These are phyloP conservation scores for Zanthoxylum bungeanum DNA, from an alignment of 345 rosid species.

Conservation along the genomic window DNA sequence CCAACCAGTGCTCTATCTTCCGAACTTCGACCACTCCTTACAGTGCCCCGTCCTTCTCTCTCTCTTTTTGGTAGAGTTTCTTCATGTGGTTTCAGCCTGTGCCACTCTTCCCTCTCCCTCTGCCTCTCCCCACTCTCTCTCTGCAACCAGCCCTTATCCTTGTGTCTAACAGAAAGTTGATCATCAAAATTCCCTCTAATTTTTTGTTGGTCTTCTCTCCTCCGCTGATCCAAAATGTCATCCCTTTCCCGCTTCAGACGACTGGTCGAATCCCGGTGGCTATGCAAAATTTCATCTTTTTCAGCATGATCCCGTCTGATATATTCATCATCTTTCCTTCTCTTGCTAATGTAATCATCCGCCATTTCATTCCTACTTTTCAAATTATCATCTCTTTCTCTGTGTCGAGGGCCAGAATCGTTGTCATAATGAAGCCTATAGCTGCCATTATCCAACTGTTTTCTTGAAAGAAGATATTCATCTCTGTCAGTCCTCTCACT, in stretches of 20 bases:
- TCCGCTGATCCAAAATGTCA: constrained; percentile 60
- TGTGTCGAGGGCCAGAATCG: constrained; percentile 45
- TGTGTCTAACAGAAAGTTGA: constrained; percentile 65
- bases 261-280: constrained; percentile 59
- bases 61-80: constrained; percentile 57
- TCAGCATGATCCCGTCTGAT: constrained; percentile 54
- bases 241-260: constrained; percentile 80
- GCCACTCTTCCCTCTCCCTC: constrained; percentile 68
- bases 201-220: constrained; percentile 78
- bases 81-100: constrained; percentile 56
- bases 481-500: constrained; percentile 64
- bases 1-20: constrained; percentile 70
- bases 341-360: constrained; percentile 70
- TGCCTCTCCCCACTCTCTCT: constrained; percentile 75
- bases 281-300: constrained; percentile 56
- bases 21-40: constrained; percentile 54
- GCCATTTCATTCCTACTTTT: constrained; percentile 52
- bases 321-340: constrained; percentile 78
- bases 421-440: constrained; percentile 54
- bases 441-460: constrained; percentile 69
- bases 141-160: constrained; percentile 61
- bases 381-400: constrained; percentile 58
- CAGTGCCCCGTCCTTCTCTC: constrained; percentile 59
- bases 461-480: constrained; percentile 57
- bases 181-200: constrained; percentile 69